Evolutionary conservation across 495 filamentous ascomycete species (phyloP), one percentile per base, ranked within the genome.

Genomic region (Daldinia caldariorum): DNA sequence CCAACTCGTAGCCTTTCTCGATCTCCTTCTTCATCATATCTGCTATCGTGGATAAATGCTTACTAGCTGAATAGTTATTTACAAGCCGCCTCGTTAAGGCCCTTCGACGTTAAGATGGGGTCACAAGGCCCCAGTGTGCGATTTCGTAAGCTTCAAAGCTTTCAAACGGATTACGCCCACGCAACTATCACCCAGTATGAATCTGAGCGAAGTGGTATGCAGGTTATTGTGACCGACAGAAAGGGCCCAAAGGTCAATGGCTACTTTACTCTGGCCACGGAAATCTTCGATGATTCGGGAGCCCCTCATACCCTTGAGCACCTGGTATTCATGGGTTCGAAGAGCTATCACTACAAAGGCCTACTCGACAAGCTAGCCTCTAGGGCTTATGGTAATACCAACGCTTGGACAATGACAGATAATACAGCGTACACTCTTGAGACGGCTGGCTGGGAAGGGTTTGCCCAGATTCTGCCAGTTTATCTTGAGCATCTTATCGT

Each of bases 341-440:
- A 92, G 77, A 94, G 86, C 78, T 98, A 96, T 81, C 87, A 84
- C 38, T 99, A 97, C 80, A 97, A 97, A 77, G 95, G 96, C 0
- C 86, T 98, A 22, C 83, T 99, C 12, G 95, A 98, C 77, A 97
- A 94, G 80, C 86, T 98, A 60, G 93, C 96, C 10, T 94, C 92
- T 9, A 87, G 95, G 60, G 92, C 94, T 1, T 99, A 98, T 79
- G 97, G 94, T 14, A 86, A 84, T 67, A 99, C 94, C 35, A 99
- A 99, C 80, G 95, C 95, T 1, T 98, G 93, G 93, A 99, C 95
- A 7, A 89, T 88, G 31, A 94, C 91, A 35, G 94, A 97, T 74
- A 93, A 97, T 67, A 99, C 96, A n/a, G 94, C 92, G 1, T 99
- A 99, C 79, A 96, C 92, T 1, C 86, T 99, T 2, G 89, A 96